Conservation (phyloP, 768 basidiomycete genomes). For the Cyclocybe cylindracea region DNA sequence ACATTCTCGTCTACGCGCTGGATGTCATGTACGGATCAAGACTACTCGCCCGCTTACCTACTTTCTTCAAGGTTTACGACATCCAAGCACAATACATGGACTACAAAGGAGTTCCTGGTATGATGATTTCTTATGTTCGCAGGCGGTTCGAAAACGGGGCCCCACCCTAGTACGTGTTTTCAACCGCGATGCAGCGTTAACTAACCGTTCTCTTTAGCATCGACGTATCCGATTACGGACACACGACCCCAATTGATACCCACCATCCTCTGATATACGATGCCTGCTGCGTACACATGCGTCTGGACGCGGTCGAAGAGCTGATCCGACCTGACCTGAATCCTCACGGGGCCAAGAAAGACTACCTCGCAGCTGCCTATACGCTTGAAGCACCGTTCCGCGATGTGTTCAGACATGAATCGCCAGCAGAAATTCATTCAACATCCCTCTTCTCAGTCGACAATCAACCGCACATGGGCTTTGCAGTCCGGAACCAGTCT, state of each 20-base stretch:
- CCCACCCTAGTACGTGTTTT: slow-evolving; percentile 18
- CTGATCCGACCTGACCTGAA: slow-evolving; percentile 18
- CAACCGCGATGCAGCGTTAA: neutral
- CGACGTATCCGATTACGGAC: slow-evolving; percentile 37
- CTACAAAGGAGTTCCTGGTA: slow-evolving; percentile 41
- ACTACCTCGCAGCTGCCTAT: slow-evolving; percentile 5
- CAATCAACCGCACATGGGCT: slow-evolving; percentile 13
- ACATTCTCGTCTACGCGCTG: slow-evolving; percentile 53
- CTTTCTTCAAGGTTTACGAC: slow-evolving; percentile 52
- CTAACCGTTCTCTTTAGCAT: slow-evolving; percentile 22
- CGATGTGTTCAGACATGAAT: slow-evolving; percentile 41
- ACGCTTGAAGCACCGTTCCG: slow-evolving; percentile 10
- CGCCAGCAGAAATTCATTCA: slow-evolving; percentile 30
- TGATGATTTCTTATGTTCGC: slow-evolving; percentile 56
- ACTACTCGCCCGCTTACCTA: slow-evolving; percentile 50
- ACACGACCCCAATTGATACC: slow-evolving; percentile 17
- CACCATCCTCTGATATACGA: slow-evolving; percentile 19
- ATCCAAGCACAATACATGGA: slow-evolving; percentile 64
- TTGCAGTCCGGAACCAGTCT: slow-evolving; percentile 10
- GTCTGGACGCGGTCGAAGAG: slow-evolving; percentile 20
- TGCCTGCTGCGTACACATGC: slow-evolving; percentile 21
- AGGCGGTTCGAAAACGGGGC: slow-evolving; percentile 32
- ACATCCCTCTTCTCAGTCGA: slow-evolving; percentile 29
- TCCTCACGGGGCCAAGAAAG: slow-evolving; percentile 1
- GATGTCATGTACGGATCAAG: slow-evolving; percentile 52